Evolutionary conservation across 257 asterid species (phyloP), one percentile per base, ranked within the genome.

Genomic region (Lantana camara): DNA sequence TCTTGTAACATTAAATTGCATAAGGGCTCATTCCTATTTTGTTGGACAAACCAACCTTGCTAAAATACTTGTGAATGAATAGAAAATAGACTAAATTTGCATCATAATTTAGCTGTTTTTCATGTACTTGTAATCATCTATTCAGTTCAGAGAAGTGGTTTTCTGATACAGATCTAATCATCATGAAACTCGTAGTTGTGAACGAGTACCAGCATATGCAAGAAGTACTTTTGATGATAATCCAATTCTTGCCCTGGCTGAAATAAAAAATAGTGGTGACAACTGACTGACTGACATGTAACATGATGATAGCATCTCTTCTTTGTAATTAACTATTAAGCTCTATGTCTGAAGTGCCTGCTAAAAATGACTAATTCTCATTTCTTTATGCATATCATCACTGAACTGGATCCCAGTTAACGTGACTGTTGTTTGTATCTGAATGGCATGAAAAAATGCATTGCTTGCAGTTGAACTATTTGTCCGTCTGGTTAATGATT

Each of bases 101-200:
- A 41, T 27, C 38, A 20, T 15, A 41, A 5, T 2, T 54, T 45
- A 13, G 61, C 14, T 20, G 42, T n/a, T 55, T 47, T 38, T 60
- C 17, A n/a, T 47, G 23, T 37, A 45, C 53, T 55, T 56, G 22
- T 10, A 61, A 61, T 38, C 9, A 23, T 71, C 53, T 19, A n/a
- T 40, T 63, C n/a, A n/a, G 10, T 19, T 60, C 13, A 13, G 53
- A 54, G 38, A 32, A 64, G 45, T 10, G 10, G 4, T 42, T 42
- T 2, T n/a, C 4, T n/a, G 30, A 19, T 60, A 50, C 48, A 50
- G 58, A 56, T 15, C 32, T 44, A 44, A 13, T 56, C 42, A 34
- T 50, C n/a, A n/a, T n/a, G n/a, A n/a, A n/a, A n/a, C n/a, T 35
- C 69, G 50, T 49, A 45, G 46, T n/a, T n/a, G n/a, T n/a, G 41